Conservation (phyloP, 805 yeast genomes). For the Kodamaea nitidulidarum region DNA sequence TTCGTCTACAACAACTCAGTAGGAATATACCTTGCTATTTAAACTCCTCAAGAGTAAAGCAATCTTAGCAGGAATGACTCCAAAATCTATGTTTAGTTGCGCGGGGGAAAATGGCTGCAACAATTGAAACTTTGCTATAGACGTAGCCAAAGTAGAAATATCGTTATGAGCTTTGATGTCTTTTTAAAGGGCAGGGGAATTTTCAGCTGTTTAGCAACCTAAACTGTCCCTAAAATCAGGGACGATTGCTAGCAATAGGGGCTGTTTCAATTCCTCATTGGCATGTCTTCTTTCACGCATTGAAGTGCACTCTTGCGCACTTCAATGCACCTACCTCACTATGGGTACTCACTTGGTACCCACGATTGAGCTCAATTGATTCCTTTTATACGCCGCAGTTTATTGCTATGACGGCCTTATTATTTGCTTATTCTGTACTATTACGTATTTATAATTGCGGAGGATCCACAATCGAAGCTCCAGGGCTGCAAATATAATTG, state of each 20-base stretch:
- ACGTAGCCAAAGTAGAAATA: background rate
- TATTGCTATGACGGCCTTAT: background rate
- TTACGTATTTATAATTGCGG: background rate
- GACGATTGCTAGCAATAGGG: background rate
- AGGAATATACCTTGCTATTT: background rate
- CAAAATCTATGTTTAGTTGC: background rate
- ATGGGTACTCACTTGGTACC: too few relatives aligned
- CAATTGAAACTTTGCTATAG: slow-evolving; percentile 1
- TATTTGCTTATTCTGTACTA: background rate
- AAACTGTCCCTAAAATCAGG: background rate
- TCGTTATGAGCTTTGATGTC: too few relatives aligned
- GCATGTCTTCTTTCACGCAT: background rate
- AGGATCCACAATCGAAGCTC: background rate
- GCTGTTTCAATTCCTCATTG: background rate
- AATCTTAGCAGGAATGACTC: background rate
- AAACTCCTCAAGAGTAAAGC: background rate
- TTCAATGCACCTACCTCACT: background rate
- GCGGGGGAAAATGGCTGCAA: background rate
- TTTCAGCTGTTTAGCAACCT: too few relatives aligned
- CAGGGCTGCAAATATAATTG: background rate
- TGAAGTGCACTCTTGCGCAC: background rate
- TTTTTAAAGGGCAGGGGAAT: background rate
- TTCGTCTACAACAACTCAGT: too few relatives aligned
- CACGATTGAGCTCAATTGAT: too few relatives aligned
- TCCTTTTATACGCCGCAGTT: too few relatives aligned